Evolutionary conservation across 2,329 filamentous ascomycete species (phyloP), one percentile per base, ranked within the genome.

Genomic region (Diaporthe humulicola): DNA sequence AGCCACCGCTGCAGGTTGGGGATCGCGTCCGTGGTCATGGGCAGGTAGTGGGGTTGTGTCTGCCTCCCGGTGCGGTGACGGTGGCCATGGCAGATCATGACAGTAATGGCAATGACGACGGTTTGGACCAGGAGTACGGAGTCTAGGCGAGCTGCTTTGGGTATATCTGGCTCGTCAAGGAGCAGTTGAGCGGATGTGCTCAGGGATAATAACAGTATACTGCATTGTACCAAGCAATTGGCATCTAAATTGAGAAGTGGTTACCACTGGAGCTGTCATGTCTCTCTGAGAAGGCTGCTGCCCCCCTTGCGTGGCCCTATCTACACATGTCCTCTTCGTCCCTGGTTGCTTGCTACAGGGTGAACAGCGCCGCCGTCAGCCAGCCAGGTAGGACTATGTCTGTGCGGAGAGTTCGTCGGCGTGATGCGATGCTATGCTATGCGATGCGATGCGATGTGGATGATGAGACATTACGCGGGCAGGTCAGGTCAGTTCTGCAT

Each of bases 221-320:
- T 28, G 64, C 45, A 52, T 52, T 36, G 42, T 66, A 52, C n/a
- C 45, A 67, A 52, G 48, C 64, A 67, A 64, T 45, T 64, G 64
- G 45, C 45, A 67, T 52, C 42, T 52, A n/a, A 28, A 52, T 40
- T 52, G 19, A 50, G 9, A 15, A 38, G 3, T 67, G 28, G 5
- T 33, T n/a, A n/a, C 30, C 30, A 1, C 8, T 17, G 22, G 9
- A 17, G 4, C 7, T 3, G 25, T 33, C 30, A 17, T 50, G 17
- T 66, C 42, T 48, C 60, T 17, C 17, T 30, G 30, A 6, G 14
- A 38, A 17, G 40, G 9, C 42, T 25, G 30, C 64, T 28, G 7
- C 30, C 40, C 8, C 22, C 45, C 12, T 10, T 50, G 10, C 22
- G 19, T 33, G 25, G 33, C 28, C 17, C 60, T 19, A n/a, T 64